Conservation (phyloP, 768 basidiomycete genomes). For the Amanita pallidorosea region DNA sequence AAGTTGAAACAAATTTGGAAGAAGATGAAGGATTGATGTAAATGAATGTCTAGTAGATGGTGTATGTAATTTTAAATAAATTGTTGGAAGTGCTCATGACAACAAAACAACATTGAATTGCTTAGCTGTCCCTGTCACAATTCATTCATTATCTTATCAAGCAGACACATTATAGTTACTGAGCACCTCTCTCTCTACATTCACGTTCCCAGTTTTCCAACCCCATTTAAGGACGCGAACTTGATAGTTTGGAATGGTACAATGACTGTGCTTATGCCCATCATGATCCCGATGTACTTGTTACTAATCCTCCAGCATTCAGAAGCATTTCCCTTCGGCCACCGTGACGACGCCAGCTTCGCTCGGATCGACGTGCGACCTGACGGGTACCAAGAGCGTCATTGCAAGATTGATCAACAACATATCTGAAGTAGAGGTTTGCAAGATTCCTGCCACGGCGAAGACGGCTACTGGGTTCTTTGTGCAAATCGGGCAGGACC, state of each 20-base stretch:
- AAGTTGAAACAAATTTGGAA: too few relatives aligned
- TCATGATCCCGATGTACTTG: conserved; percentile 9
- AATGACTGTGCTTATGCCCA: conserved; percentile 8
- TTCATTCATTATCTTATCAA: too few relatives aligned
- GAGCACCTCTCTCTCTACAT: neutral
- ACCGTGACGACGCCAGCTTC: conserved; percentile 15
- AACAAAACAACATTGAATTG: too few relatives aligned
- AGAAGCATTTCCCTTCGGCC: conserved; percentile 24
- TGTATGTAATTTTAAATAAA: too few relatives aligned
- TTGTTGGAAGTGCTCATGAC: too few relatives aligned
- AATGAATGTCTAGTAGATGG: too few relatives aligned
- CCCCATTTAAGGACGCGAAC: conserved; percentile 9
- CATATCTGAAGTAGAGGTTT: conserved; percentile 18
- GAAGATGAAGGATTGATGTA: too few relatives aligned
- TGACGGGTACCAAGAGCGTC: conserved; percentile 34
- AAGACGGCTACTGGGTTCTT: conserved; percentile 10
- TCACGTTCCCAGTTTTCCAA: neutral
- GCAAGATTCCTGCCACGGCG: conserved; percentile 15
- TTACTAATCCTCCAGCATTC: conserved; percentile 28
- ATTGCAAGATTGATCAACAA: conserved; percentile 34
- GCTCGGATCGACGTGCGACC: conserved; percentile 25
- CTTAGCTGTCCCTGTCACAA: too few relatives aligned
- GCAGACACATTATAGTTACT: too few relatives aligned
- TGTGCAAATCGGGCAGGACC: neutral
- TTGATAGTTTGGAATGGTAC: conserved; percentile 27